Evolutionary conservation across 768 basidiomycete genomes (phyloP).

Genomic region (Mycena albidolilacea): DNA sequence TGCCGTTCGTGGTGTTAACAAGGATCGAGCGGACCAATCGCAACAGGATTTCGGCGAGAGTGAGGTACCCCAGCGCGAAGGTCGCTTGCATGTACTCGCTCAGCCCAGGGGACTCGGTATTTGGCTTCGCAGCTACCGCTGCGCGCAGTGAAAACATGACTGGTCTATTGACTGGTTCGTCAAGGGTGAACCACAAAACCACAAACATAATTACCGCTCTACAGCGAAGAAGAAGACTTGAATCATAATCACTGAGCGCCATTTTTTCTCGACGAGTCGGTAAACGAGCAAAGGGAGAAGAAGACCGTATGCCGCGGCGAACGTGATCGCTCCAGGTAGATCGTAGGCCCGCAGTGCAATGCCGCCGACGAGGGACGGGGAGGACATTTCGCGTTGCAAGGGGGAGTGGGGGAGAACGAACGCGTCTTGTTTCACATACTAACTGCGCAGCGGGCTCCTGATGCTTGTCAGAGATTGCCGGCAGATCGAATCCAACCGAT

Average conservation of each 20-base stretch:
- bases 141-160: conserved; percentile 45
- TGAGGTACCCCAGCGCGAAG: conserved; percentile 46
- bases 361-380: conserved; percentile 36
- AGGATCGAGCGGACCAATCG: conserved; percentile 44
- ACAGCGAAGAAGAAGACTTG: conserved; percentile 20
- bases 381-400: conserved; percentile 20
- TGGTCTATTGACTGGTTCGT: conserved; percentile 30
- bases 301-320: conserved; percentile 34
- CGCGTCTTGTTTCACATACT: neutral
- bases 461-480: conserved; percentile 12
- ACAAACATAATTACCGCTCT: conserved; percentile 19
- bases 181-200: neutral
- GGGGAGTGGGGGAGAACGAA: neutral
- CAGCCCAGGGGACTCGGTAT: conserved; percentile 41
- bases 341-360: conserved; percentile 32
- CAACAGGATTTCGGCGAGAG: conserved; percentile 40
- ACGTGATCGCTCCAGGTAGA: conserved; percentile 19
- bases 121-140: conserved; percentile 30
- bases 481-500: neutral
- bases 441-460: neutral
- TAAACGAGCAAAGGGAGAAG: conserved; percentile 24
- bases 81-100: conserved; percentile 48
- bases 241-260: conserved; percentile 6
- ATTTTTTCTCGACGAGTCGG: conserved; percentile 11
- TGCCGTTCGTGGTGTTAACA: conserved; percentile 46